Evolutionary conservation across 331 rosid genomes (phyloP).

Genomic region (Telfairia occidentalis): DNA sequence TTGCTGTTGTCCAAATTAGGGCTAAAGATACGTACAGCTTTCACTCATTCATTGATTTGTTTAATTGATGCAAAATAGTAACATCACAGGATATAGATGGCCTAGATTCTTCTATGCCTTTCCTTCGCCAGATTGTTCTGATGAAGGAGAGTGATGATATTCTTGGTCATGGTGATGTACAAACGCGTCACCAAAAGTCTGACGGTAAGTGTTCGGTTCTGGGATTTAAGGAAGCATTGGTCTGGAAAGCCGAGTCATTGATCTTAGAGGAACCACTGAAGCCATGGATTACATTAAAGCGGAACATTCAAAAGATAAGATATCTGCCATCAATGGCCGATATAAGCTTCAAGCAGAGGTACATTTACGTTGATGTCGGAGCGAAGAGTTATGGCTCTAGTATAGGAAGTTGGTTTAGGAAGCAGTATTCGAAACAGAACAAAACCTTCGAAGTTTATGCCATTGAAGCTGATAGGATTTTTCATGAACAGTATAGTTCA

Average conservation of each 20-base stretch:
- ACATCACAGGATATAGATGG: conserved; percentile 67
- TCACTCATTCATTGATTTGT: conserved; percentile 73
- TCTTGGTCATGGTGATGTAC: conserved; percentile 14
- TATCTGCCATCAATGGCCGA: conserved; percentile 73
- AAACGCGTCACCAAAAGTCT: conserved; percentile 19
- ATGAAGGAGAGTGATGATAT: conserved; percentile 35
- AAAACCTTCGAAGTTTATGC: conserved; percentile 84
- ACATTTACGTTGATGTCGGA: conserved; percentile 87
- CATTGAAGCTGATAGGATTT: conserved; percentile 74
- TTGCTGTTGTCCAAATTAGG: conserved; percentile 63
- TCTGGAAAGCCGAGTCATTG: conserved; percentile 65
- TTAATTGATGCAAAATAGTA: conserved; percentile 57
- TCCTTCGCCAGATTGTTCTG: conserved; percentile 61
- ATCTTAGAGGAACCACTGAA: conserved; percentile 69
- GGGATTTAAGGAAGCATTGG: conserved; percentile 56
- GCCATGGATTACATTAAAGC: conserved; percentile 88
- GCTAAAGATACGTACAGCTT: conserved; percentile 84
- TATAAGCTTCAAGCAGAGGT: conserved; percentile 74
- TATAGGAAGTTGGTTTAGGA: conserved; percentile 91
- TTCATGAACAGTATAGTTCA: conserved; percentile 62
- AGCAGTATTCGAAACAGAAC: conserved; percentile 93
- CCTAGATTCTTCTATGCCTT: conserved; percentile 51
- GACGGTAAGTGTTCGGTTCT: conserved; percentile 58
- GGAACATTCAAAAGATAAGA: conserved; percentile 58
- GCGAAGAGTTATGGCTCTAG: conserved; percentile 95